A percentile compares a stretch with the other conserved stretches of the same genome.
These are phyloP conservation scores for Setaria italica DNA, from an alignment of 202 grass and related monocot genomes.

Conservation along the genomic window DNA sequence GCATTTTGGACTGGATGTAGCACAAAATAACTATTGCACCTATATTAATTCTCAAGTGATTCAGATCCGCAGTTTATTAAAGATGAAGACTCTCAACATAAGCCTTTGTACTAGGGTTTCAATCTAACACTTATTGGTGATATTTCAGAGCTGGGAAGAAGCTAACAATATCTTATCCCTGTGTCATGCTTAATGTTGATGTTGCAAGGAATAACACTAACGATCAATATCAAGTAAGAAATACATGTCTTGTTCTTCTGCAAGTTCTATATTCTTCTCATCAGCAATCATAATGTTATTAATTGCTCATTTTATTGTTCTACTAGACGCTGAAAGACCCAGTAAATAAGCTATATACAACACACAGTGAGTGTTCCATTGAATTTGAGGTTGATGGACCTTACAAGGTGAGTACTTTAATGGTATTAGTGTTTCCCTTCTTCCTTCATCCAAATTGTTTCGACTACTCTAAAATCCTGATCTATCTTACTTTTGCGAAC, in stretches of 20 bases:
- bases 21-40: slow-evolving; percentile 14
- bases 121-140: slow-evolving; percentile 45
- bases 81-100: slow-evolving; percentile 22
- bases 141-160: slow-evolving; percentile 85
- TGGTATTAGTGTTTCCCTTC: background rate
- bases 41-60: background rate
- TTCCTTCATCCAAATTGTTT: slow-evolving; percentile 28
- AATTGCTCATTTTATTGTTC: slow-evolving; percentile 35
- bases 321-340: slow-evolving; percentile 81
- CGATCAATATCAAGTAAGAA: slow-evolving; percentile 94
- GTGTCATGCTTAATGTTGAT: slow-evolving; percentile 97
- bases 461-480: slow-evolving; percentile 2
- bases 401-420: slow-evolving; percentile 79
- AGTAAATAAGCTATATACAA: slow-evolving; percentile 81
- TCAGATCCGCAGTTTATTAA: slow-evolving; percentile 10
- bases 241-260: slow-evolving; percentile 23
- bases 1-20: slow-evolving; percentile 18
- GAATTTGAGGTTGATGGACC: slow-evolving; percentile 99
- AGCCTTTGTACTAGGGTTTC: slow-evolving; percentile 18
- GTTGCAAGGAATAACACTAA: slow-evolving; percentile 96
- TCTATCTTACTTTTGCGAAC: slow-evolving; percentile 32
- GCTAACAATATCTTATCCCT: slow-evolving; percentile 91
- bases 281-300: slow-evolving; percentile 24
- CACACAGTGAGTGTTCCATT: slow-evolving; percentile 96
- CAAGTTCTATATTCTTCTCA: slow-evolving; percentile 40